Evolutionary conservation across 192 early-diverging fungal species (phyloP), one percentile per base, ranked within the genome.

Genomic region (Funneliformis geosporum): DNA sequence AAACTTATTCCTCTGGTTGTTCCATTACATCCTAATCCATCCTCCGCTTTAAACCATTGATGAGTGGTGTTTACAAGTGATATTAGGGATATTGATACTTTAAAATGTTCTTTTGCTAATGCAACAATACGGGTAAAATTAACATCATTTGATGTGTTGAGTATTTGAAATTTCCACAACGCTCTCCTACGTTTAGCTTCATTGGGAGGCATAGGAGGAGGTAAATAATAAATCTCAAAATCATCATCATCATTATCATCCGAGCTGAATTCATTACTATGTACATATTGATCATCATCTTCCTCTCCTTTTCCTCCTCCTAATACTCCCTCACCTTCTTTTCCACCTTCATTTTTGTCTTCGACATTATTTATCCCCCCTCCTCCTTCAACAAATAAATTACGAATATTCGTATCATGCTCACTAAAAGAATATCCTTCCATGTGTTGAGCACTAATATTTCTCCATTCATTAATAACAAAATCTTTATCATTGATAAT

Each of bases 1-100:
- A 86, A 66, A 43, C 79, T 80, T 2, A 71, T 11, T 28, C 78
- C 81, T 64, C 85, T 75, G 5, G 25, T 73, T 8, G 62, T 80
- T 59, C 12, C 8, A n/a, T 16, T 25, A 61, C 33, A 68, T 4
- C 71, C 79, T 5, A 76, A 43, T 28, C 73, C 79, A 39, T 68
- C 28, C 39, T 76, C 71, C 4, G 79, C 62, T 71, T 80, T 80
- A 46, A 50, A 71, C 79, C 79, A 80, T 73, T 80, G 79, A 61
- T 40, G 38, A 42, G 44, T 61, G 2, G 71, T 80, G 42, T 80
- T 68, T 6, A 80, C 73, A 2, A 80, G 21, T 14, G 73, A 80
- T 9, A 80, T 71, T 16, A 76, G n/a, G 3, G 67, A 43, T 28
- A 76, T 76, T n/a, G 25, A 40, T 8, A 59, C 60, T n/a, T 80